Evolutionary conservation across 495 filamentous ascomycete species (phyloP).

Genomic region (Cairneyella variabilis): DNA sequence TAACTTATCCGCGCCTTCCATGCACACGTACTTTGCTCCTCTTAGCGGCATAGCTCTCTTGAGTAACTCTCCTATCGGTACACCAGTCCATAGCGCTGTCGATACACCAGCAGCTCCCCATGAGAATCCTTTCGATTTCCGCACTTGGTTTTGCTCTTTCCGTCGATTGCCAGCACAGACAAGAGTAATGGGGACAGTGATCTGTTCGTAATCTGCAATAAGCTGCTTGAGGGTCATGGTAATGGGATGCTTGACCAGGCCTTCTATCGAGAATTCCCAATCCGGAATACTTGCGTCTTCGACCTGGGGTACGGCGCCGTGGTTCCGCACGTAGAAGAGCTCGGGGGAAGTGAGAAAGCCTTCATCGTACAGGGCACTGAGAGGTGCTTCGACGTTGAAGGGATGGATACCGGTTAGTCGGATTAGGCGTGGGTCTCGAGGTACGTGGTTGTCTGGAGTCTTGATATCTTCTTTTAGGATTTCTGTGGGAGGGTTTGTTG

Average conservation of each 20-base stretch:
- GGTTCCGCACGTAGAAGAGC: conserved; percentile 93
- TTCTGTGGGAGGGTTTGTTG: conserved; percentile 52
- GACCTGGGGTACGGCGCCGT: conserved; percentile 81
- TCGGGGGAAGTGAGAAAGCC: conserved; percentile 90
- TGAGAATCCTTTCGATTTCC: conserved; percentile 94
- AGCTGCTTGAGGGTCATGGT: conserved; percentile 71
- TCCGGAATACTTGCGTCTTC: conserved; percentile 66
- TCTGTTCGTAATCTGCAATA: conserved; percentile 71
- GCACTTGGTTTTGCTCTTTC: conserved; percentile 90
- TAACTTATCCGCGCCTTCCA: conserved; percentile 87
- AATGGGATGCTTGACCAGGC: conserved; percentile 77
- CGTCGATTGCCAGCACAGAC: conserved; percentile 93
- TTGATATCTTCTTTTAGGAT: conserved; percentile 72
- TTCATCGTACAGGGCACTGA: conserved; percentile 77
- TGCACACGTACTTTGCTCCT: conserved; percentile 80
- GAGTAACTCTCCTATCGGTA: conserved; percentile 70
- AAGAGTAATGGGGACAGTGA: conserved; percentile 83
- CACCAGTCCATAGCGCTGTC: conserved; percentile 87
- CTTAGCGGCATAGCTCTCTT: conserved; percentile 62
- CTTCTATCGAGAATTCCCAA: conserved; percentile 87
- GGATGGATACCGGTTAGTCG: conserved; percentile 88
- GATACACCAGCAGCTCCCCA: conserved; percentile 92
- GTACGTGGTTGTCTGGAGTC: conserved; percentile 84
- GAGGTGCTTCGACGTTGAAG: conserved; percentile 89
- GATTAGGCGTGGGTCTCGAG: conserved; percentile 81